phyloP scores from a whole-genome alignment of 345 rosid genomes.

The Schrenkiella parvula region DNA sequence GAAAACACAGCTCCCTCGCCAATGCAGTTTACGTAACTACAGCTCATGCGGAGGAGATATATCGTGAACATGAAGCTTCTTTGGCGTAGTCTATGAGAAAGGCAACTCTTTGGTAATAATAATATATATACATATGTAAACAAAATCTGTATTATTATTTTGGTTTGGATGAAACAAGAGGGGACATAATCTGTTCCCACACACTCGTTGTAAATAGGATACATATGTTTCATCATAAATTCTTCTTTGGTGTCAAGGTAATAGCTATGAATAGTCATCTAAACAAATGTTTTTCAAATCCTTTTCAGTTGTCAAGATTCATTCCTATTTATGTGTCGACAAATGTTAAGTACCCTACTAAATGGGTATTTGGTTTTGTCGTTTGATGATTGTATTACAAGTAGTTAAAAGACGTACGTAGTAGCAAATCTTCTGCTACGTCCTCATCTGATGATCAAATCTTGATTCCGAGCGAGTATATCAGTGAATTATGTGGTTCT shows the following conservation, averaged over 20 bases:
- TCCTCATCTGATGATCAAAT: too few species aligned
- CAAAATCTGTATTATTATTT: not conserved
- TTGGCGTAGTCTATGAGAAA: constrained; percentile 37
- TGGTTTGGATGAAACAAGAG: constrained; percentile 10
- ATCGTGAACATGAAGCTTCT: constrained; percentile 40
- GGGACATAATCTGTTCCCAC: not conserved
- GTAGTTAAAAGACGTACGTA: too few species aligned
- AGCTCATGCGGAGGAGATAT: constrained; percentile 58
- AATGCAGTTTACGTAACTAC: constrained; percentile 70
- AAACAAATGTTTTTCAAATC: too few species aligned
- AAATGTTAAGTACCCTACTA: not conserved
- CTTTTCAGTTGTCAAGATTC: not conserved
- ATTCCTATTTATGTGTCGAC: not conserved
- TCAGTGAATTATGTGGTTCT: too few species aligned
- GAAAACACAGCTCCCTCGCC: constrained; percentile 57
- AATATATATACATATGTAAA: not conserved
- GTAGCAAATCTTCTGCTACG: too few species aligned
- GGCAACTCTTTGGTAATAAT: not conserved
- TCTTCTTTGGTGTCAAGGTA: too few species aligned
- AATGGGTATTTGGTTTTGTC: not conserved
- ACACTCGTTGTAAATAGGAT: constrained; percentile 3
- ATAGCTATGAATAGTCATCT: too few species aligned
- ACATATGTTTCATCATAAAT: not conserved
- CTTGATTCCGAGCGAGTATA: too few species aligned
- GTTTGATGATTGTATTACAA: too few species aligned